Evolutionary conservation across 805 yeast species (phyloP), one percentile per base, ranked within the genome.

Genomic region (Danielia reshetovae): DNA sequence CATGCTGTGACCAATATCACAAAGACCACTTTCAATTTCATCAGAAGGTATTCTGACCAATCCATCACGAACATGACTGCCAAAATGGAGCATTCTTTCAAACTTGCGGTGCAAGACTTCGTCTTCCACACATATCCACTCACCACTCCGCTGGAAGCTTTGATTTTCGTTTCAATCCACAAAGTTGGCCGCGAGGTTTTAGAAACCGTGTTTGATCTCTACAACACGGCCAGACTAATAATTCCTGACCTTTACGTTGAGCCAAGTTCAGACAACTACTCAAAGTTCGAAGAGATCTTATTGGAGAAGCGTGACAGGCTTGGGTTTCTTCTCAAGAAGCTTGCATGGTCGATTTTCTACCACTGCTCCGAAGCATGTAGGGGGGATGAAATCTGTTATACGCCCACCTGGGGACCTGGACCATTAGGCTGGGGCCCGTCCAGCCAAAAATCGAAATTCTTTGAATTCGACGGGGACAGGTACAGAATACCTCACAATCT

Each of bases 351-450:
- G 5, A 45, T 60, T 0, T 63, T 61, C 38, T 69, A 66, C 36
- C 42, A 57, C 27, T 76, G 81, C 49, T 45, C 62, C 0, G 34
- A 48, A 2, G 52, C 46, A 4, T 77, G 83, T 51, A 57, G 45
- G 0, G 52, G 57, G 55, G 68, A 73, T 43, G 77, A 74, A 42
- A 48, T 74, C 3, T 78, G 83, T 43, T 75, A 64, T 36, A 66
- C 75, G 11, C 82, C 82, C 2, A 70, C 79, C 0, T 76, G 82
- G 82, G 60, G 83, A 70, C 47, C 45, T 1, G 39, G 42, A 1
- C 40, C 47, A 2, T 18, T 37, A 29, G 46, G 40, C 1, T 66
- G 74, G 70, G 60, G 61, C 4, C 27, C 35, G 2, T 16, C 18
- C 17, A 35, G 31, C 6, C 6, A 9, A 12, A 30, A 37, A 4